Percentiles rank a stretch among this genome's conserved stretches.
phyloP scores from a whole-genome alignment of 176 grass and related monocot genomes.

The Otatea glauca region DNA sequence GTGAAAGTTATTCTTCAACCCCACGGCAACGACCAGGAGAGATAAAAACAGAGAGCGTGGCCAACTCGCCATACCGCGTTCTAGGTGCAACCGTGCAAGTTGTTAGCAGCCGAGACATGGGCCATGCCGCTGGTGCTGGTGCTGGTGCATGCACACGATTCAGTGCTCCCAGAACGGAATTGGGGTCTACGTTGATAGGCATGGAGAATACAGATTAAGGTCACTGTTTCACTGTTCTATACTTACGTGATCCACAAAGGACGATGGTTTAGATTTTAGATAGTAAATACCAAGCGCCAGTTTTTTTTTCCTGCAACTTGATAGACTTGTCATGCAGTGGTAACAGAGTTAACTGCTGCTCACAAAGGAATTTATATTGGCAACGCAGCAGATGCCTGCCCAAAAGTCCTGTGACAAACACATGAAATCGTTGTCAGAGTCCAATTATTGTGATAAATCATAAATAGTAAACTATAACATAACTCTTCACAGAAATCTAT shows the following conservation, averaged over 20 bases:
- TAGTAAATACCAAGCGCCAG: neutral
- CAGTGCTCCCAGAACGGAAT: neutral
- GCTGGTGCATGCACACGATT: neutral
- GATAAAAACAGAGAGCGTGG: neutral
- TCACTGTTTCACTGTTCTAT: neutral
- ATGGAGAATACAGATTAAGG: neutral
- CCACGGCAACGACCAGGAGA: neutral
- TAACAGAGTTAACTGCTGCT: conserved; percentile 11
- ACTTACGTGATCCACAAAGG: neutral
- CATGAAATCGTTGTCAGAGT: conserved; percentile 21
- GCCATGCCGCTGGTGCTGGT: neutral
- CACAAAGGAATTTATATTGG: conserved; percentile 25
- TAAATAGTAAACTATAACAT: neutral
- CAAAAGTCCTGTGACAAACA: conserved; percentile 39
- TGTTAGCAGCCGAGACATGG: too few species aligned
- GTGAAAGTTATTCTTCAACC: neutral
- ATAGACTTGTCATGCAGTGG: neutral
- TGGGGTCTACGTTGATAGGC: neutral
- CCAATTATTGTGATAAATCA: neutral
- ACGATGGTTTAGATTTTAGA: neutral
- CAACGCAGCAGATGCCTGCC: conserved; percentile 16
- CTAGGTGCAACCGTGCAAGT: neutral
- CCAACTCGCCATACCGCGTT: neutral
- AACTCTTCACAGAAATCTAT: neutral
- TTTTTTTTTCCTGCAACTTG: neutral